Conservation (phyloP, 2,329 filamentous ascomycete species). For the Meredithiella fracta region DNA sequence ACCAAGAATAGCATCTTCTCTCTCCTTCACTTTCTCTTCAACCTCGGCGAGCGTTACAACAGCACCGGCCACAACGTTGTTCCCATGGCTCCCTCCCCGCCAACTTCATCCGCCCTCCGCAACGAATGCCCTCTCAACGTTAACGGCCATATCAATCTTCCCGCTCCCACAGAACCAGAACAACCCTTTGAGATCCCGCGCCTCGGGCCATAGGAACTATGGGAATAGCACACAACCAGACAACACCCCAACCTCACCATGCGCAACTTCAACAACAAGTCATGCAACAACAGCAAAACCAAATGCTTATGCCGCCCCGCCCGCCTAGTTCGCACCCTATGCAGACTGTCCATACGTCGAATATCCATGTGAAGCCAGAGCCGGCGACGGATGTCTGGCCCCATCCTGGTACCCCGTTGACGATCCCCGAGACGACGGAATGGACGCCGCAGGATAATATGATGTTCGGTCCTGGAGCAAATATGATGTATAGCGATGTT, state of each 20-base stretch:
- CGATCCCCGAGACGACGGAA: constrained; percentile 24
- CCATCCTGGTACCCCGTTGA: constrained; percentile 27
- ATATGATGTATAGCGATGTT: constrained; percentile 7
- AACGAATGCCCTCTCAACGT: constrained; percentile 14
- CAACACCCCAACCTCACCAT: constrained; percentile 3
- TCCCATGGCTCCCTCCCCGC: constrained; percentile 16
- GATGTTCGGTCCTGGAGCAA: constrained; percentile 14
- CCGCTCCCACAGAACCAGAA: constrained; percentile 7
- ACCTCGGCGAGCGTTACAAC: constrained; percentile 23
- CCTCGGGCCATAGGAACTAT: constrained; percentile 2
- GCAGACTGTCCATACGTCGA: constrained; percentile 4
- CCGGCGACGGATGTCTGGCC: constrained; percentile 18
- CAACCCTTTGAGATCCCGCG: constrained; percentile 6
- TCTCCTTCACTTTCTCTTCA: constrained; percentile 28
- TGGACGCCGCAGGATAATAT: constrained; percentile 19
- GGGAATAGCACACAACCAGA: not conserved
- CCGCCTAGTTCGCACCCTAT: constrained; percentile 13
- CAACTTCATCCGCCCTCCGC: constrained; percentile 16
- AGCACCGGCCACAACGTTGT: constrained; percentile 23
- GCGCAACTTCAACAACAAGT: constrained; percentile 10
- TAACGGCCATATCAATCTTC: constrained; percentile 11
- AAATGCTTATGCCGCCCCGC: constrained; percentile 6
- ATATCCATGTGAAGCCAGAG: constrained; percentile 8
- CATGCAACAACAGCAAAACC: constrained; percentile 9
- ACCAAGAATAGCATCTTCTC: constrained; percentile 15